Conservation (phyloP, 169 alveolate species). For the Cryptosporidium sp. region DNA sequence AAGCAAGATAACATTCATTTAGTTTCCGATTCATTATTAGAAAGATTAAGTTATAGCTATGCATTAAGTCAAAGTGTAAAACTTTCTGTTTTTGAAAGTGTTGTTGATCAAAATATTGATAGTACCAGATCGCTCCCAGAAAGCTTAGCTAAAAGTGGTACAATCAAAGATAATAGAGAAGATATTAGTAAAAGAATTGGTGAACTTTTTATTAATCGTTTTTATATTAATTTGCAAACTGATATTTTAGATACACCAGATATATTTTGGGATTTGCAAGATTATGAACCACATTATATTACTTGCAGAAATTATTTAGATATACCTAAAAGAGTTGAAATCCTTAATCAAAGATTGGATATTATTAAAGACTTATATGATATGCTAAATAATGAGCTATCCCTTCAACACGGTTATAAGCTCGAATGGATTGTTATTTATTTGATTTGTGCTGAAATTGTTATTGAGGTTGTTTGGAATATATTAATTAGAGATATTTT, state of each 20-base stretch:
- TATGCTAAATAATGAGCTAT: slow-evolving; percentile 86
- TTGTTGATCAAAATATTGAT: slow-evolving; percentile 87
- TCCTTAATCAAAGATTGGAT: slow-evolving; percentile 86
- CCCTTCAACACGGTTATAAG: slow-evolving; percentile 87
- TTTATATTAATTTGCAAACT: slow-evolving; percentile 86
- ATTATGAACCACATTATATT: slow-evolving; percentile 85
- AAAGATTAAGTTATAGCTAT: slow-evolving; percentile 84
- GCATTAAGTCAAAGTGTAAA: slow-evolving; percentile 88
- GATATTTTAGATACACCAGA: slow-evolving; percentile 89
- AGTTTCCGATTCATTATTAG: slow-evolving; percentile 81
- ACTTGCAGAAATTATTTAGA: slow-evolving; percentile 84
- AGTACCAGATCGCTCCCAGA: slow-evolving; percentile 86
- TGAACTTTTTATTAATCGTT: slow-evolving; percentile 86
- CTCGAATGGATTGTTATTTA: slow-evolving; percentile 88
- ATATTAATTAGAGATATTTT: slow-evolving; percentile 85
- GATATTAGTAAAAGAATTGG: slow-evolving; percentile 87
- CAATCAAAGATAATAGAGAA: slow-evolving; percentile 83
- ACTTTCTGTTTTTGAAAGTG: slow-evolving; percentile 84
- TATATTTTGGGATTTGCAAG: slow-evolving; percentile 89
- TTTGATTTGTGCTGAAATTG: slow-evolving; percentile 84
- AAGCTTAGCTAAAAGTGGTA: slow-evolving; percentile 86
- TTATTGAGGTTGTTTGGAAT: slow-evolving; percentile 88
- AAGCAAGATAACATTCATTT: slow-evolving; percentile 84
- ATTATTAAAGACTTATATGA: slow-evolving; percentile 88
- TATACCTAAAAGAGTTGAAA: slow-evolving; percentile 87